A percentile compares a stretch with the other conserved stretches of the same genome.
phyloP scores from a whole-genome alignment of 2,329 filamentous ascomycete species.

The Periglandula ipomoeae region DNA sequence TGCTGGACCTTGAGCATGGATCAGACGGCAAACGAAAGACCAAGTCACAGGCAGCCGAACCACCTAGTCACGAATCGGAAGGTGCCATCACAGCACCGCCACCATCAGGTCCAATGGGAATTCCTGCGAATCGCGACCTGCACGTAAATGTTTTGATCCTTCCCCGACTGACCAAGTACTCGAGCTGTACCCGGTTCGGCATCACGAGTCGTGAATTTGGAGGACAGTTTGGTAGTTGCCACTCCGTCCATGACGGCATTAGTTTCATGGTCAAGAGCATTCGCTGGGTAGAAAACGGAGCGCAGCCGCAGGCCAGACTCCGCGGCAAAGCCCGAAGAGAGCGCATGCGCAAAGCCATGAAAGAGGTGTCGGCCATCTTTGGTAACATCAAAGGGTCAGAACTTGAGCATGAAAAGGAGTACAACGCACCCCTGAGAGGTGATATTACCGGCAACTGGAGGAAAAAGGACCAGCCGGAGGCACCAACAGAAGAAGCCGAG shows the following conservation, averaged over 20 bases:
- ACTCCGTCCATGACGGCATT: conserved; percentile 65
- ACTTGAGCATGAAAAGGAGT: conserved; percentile 17
- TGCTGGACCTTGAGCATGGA: conserved; percentile 49
- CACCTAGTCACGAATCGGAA: conserved; percentile 27
- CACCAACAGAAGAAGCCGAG: conserved; percentile 14
- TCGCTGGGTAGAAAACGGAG: conserved; percentile 76
- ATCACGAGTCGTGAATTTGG: conserved; percentile 76
- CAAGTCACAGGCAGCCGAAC: conserved; percentile 20
- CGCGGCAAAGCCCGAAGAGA: conserved; percentile 47
- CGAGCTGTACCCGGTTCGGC: conserved; percentile 66
- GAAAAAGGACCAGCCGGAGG: conserved; percentile 19
- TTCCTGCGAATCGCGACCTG: conserved; percentile 64
- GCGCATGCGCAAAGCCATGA: conserved; percentile 46
- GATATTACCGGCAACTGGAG: conserved; percentile 27
- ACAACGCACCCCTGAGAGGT: conserved; percentile 15
- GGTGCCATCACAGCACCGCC: conserved; percentile 45
- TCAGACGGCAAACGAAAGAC: conserved; percentile 21
- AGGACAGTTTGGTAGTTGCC: conserved; percentile 34
- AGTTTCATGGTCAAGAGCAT: conserved; percentile 79
- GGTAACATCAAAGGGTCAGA: conserved; percentile 21
- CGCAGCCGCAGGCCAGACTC: conserved; percentile 45
- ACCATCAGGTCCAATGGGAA: conserved; percentile 49
- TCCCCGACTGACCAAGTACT: conserved; percentile 69
- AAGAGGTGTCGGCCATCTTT: conserved; percentile 35
- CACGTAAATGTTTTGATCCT: conserved; percentile 82